A percentile compares a stretch with the other conserved stretches of the same genome.
Conservation (phyloP, 331 rosid species). For the Quercus phellos region DNA sequence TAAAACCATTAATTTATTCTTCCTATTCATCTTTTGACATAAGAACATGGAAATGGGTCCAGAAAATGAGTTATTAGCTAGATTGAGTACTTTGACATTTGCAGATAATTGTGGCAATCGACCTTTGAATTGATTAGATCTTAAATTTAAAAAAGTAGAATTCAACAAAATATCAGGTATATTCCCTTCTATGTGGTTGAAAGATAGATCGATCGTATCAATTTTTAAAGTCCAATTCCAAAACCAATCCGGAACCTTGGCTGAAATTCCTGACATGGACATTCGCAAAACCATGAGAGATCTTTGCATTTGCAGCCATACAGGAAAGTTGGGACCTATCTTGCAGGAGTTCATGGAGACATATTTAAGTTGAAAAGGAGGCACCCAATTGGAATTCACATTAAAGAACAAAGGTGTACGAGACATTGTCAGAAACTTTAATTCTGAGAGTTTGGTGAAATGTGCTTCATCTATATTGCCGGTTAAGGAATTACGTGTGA, state of each 20-base stretch:
- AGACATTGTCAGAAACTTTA: neutral
- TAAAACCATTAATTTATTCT: neutral
- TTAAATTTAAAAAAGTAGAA: neutral
- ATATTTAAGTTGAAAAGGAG: neutral
- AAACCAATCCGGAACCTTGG: neutral
- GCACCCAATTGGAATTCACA: neutral
- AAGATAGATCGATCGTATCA: neutral
- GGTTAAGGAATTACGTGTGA: conserved; percentile 18
- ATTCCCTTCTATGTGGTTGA: neutral
- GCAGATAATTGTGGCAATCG: neutral
- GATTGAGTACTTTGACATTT: neutral
- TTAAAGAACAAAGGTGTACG: neutral
- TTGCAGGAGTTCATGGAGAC: neutral
- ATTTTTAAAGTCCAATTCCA: neutral
- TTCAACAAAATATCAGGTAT: neutral
- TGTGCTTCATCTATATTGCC: conserved; percentile 13
- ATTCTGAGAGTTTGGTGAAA: neutral
- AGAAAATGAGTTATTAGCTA: neutral
- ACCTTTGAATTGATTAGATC: neutral
- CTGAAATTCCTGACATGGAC: neutral
- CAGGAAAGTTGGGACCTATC: neutral
- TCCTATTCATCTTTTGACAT: neutral
- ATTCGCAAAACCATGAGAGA: neutral
- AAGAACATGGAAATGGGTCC: neutral
- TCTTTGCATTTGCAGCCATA: neutral